Percentiles rank a stretch among this genome's conserved stretches.
phyloP scores from a whole-genome alignment of 1,284 basidiomycete species.

The Moniliella sp. region DNA sequence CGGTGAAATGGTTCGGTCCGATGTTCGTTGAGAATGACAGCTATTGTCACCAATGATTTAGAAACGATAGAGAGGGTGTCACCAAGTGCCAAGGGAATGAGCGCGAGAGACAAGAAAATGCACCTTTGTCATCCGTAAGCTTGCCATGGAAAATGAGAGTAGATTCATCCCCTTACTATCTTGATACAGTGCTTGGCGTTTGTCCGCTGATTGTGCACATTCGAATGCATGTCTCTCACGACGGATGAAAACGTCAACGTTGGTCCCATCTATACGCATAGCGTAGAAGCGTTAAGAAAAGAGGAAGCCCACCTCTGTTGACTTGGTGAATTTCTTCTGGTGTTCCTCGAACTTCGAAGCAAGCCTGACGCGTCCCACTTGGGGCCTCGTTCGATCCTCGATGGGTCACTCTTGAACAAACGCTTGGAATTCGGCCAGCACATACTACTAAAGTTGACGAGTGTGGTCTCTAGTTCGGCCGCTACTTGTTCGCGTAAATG shows the following conservation, averaged over 20 bases:
- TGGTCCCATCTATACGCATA: slow-evolving; percentile 55
- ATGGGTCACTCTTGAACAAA: slow-evolving; percentile 41
- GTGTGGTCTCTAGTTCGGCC: slow-evolving; percentile 56
- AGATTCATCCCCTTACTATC: slow-evolving; percentile 84
- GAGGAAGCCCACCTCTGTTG: too few relatives aligned
- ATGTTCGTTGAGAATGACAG: slow-evolving; percentile 66
- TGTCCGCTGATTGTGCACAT: slow-evolving; percentile 46
- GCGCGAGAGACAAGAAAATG: slow-evolving; percentile 34
- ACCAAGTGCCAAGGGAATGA: slow-evolving; percentile 2
- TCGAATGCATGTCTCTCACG: too few relatives aligned
- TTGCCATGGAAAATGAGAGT: too few relatives aligned
- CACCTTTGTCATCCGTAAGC: slow-evolving; percentile 85
- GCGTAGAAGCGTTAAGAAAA: too few relatives aligned
- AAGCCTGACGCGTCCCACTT: slow-evolving; percentile 48
- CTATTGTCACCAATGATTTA: too few relatives aligned
- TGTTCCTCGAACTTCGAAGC: slow-evolving; percentile 59
- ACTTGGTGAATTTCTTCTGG: slow-evolving; percentile 60
- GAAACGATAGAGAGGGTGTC: too few relatives aligned
- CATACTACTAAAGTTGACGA: slow-evolving; percentile 65
- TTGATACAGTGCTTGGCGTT: slow-evolving; percentile 54
- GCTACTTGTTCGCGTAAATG: slow-evolving; percentile 51
- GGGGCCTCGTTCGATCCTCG: slow-evolving; percentile 61
- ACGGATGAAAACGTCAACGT: too few relatives aligned
- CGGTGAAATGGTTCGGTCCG: slow-evolving; percentile 82
- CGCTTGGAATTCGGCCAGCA: slow-evolving; percentile 78